These are phyloP conservation scores for Zymoseptoria pseudotritici DNA, from an alignment of 2,329 filamentous ascomycete species.

Conservation along the genomic window DNA sequence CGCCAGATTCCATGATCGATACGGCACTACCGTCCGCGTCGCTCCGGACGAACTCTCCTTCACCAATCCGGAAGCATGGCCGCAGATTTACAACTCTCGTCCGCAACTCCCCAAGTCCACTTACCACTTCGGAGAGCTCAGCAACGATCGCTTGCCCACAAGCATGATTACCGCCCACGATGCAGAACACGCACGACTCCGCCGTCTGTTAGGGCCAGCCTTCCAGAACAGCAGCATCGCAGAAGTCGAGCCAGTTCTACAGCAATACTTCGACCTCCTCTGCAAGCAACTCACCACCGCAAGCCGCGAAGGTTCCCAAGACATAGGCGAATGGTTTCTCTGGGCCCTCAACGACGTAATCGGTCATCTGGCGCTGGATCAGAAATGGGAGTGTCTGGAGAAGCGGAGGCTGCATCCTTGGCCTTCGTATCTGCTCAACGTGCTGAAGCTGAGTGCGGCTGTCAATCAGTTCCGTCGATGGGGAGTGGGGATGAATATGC, in stretches of 20 bases:
- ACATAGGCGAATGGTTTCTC: constrained; percentile 71
- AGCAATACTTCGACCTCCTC: constrained; percentile 16
- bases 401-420: constrained; percentile 19
- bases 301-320: constrained; percentile 57
- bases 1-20: constrained; percentile 18
- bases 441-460: constrained; percentile 11
- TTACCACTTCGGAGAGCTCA: constrained; percentile 12
- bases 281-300: constrained; percentile 12
- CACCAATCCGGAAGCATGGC: constrained; percentile 18
- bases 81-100: constrained; percentile 22
- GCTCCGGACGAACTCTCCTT: constrained; percentile 25
- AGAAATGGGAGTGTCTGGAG: constrained; percentile 33
- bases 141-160: constrained; percentile 6
- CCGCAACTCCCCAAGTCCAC: constrained; percentile 15
- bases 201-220: constrained; percentile 12
- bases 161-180: constrained; percentile 19
- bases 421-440: constrained; percentile 15
- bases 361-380: constrained; percentile 50
- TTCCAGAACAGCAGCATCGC: constrained; percentile 18
- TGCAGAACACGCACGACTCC: constrained; percentile 14
- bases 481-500: constrained; percentile 10
- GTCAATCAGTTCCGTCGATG: constrained; percentile 18
- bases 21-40: constrained; percentile 22
- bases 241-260: constrained; percentile 18
- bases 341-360: constrained; percentile 65